Percentiles rank a stretch among this genome's conserved stretches.
phyloP scores from a whole-genome alignment of 305 asterid genomes.

The Caryopteris hybrid region DNA sequence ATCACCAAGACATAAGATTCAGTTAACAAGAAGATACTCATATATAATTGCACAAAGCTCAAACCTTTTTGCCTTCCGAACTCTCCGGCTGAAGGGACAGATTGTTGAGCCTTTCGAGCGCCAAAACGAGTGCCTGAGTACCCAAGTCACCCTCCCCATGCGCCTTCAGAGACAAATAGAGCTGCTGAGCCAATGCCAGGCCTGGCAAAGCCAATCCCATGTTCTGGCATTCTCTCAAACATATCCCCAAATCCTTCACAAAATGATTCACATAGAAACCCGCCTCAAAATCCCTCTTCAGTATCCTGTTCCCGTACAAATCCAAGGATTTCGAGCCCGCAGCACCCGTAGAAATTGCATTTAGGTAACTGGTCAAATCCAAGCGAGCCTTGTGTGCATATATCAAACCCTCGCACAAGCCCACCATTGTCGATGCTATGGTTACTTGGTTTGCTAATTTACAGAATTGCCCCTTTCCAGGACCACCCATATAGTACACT shows the following conservation, averaged over 20 bases:
- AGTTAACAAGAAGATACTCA: too few relatives aligned
- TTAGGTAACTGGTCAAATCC: constrained; percentile 46
- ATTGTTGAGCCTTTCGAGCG: constrained; percentile 86
- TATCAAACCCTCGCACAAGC: constrained; percentile 78
- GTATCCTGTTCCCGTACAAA: constrained; percentile 67
- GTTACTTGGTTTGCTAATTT: constrained; percentile 84
- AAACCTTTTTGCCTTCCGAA: not conserved
- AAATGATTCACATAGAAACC: constrained; percentile 96
- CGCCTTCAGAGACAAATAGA: constrained; percentile 88
- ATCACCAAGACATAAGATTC: too few relatives aligned
- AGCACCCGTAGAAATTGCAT: constrained; percentile 81
- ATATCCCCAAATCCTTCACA: constrained; percentile 87
- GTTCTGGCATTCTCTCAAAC: constrained; percentile 85
- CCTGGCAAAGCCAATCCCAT: constrained; percentile 67
- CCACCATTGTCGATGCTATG: constrained; percentile 87
- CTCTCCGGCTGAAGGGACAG: constrained; percentile 28
- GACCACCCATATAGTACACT: constrained; percentile 80
- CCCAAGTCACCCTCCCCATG: constrained; percentile 89
- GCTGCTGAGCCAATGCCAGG: constrained; percentile 85
- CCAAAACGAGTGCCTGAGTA: constrained; percentile 83
- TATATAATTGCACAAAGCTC: too few relatives aligned
- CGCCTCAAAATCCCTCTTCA: constrained; percentile 73
- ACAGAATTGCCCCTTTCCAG: constrained; percentile 92
- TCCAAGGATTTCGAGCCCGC: constrained; percentile 93
- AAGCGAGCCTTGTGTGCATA: constrained; percentile 83